These are phyloP conservation scores for Gelatoporia subvermispora DNA, from an alignment of 768 basidiomycete genomes.

Conservation along the genomic window DNA sequence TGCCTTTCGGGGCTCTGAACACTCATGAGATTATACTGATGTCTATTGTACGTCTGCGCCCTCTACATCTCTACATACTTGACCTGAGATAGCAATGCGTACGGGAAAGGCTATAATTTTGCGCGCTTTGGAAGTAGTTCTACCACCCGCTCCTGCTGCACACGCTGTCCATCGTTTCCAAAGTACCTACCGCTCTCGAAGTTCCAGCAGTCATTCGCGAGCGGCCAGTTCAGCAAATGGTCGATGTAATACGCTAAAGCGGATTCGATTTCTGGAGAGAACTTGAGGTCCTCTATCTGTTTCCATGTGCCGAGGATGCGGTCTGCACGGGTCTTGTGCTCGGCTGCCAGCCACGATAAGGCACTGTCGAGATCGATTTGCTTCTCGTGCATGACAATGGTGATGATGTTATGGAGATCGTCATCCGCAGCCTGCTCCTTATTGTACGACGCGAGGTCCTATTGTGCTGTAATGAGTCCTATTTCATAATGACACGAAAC, in stretches of 20 bases:
- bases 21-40: too few species aligned
- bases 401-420: conserved; percentile 23
- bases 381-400: conserved; percentile 20
- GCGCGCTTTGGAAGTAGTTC: conserved; percentile 5
- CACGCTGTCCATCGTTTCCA: conserved; percentile 20
- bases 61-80: too few species aligned
- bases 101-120: too few species aligned
- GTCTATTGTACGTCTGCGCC: too few species aligned
- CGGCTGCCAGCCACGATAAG: conserved; percentile 10
- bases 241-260: conserved; percentile 22
- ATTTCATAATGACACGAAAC: too few species aligned
- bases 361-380: conserved; percentile 14
- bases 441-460: conserved; percentile 28
- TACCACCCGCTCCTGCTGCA: conserved; percentile 19
- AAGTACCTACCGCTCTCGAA: conserved; percentile 30
- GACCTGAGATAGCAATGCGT: too few species aligned
- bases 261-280: conserved; percentile 18
- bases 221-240: conserved; percentile 22
- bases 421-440: conserved; percentile 24
- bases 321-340: neutral
- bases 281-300: conserved; percentile 12
- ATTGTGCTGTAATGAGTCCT: neutral
- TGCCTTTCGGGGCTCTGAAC: too few species aligned
- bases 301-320: conserved; percentile 11
- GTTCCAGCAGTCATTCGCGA: conserved; percentile 24